Base-by-base conservation (phyloP, 2,329 filamentous ascomycete species). In the Alternaria sp. region DNA sequence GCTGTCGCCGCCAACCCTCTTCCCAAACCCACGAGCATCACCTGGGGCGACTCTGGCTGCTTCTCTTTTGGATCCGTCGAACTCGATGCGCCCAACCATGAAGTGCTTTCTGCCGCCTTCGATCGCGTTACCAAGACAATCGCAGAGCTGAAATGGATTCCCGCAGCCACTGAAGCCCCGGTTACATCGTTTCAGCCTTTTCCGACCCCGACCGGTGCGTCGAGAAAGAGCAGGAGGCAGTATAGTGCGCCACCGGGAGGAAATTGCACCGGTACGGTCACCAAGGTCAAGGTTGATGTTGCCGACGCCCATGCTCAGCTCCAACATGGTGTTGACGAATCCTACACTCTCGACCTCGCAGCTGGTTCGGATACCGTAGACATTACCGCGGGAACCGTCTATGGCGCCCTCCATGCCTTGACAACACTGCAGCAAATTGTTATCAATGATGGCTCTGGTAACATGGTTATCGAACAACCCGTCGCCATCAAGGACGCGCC, bases 371-470 rank as follows among this genome's bases (percentile, higher is more conserved):
- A 75, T 34, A 74, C 72, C 4, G 75, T 87, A 57, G 68, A 79
- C 8, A 81, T 87, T 64, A 80, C 76, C 2, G 81, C 85, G 26
- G 73, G 82, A 69, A 86, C 85, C 0, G 78, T 83, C 46, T 87
- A 84, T 78, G 85, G 85, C 38, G 84, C 82, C 18, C 78, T 87
- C 11, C 84, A 86, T 67, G 85, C 84, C 9, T 83, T 87, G 64
- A 86, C 83, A 20, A 87, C 85, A n/a, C 75, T 87, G 53, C 84
- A 87, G 73, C 85, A 87, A 67, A 75, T 87, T 44, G 72, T 86
- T 66, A 85, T 86, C 67, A 81, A 78, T 3, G 79, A 84, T 51
- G 81, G 80, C 32, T 64, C 72, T 3, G 78, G 80, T 26, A 78
- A 79, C 16, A 67, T 86, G 60, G 76, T 85, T 14, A 75, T 87